These are phyloP conservation scores for Colletotrichum eremochloae DNA, from an alignment of 2,329 filamentous ascomycete species.

Conservation along the genomic window DNA sequence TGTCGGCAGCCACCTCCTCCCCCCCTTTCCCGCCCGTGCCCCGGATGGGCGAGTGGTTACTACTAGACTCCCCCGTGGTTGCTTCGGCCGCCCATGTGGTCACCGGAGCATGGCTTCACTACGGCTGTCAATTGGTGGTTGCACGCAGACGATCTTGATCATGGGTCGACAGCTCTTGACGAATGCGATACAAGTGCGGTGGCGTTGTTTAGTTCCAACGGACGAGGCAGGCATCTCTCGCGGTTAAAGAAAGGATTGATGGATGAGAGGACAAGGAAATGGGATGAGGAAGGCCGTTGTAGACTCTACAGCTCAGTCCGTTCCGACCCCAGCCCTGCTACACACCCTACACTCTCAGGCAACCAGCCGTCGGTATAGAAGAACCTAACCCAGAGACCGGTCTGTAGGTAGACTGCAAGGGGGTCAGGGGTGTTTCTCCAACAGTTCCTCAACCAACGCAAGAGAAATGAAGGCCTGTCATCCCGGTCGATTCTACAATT, in stretches of 20 bases:
- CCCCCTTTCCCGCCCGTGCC: conserved; percentile 12
- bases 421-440: neutral
- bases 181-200: conserved; percentile 21
- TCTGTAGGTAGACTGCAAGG: neutral
- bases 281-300: neutral
- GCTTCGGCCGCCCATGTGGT: conserved; percentile 6
- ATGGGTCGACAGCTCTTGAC: conserved; percentile 28
- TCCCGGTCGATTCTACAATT: conserved; percentile 17
- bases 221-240: neutral
- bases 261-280: conserved; percentile 11
- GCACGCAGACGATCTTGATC: conserved; percentile 39
- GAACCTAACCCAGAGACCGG: neutral
- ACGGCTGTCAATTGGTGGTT: conserved; percentile 29
- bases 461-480: conserved; percentile 10
- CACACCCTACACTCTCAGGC: neutral
- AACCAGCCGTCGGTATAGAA: neutral
- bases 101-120: conserved; percentile 20
- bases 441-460: conserved; percentile 5
- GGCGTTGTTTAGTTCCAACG: conserved; percentile 33
- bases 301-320: conserved; percentile 4
- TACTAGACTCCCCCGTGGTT: neutral
- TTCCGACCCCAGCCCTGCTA: neutral
- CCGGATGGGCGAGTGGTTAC: conserved; percentile 12
- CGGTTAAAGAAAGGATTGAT: neutral
- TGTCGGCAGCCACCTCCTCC: conserved; percentile 1